Conservation (phyloP, 129 eudicot species). For the Chrysanthemum lavandulifolium region DNA sequence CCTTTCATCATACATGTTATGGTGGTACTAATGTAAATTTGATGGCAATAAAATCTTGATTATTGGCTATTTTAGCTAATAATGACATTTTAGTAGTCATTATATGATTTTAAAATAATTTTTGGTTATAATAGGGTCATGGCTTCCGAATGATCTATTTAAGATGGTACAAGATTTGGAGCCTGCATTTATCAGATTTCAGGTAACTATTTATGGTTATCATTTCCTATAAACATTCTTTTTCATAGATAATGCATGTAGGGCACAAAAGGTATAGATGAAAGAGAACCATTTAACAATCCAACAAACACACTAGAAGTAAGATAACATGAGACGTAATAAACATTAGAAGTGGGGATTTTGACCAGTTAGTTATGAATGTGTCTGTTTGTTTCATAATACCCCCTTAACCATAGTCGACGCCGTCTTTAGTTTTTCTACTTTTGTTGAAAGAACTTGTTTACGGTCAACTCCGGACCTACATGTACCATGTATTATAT, state of each 20-base stretch:
- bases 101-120: background rate
- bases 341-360: background rate
- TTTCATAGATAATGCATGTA: background rate
- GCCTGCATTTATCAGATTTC: conserved; percentile 93
- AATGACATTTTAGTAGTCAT: background rate
- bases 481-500: background rate
- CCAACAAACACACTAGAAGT: background rate
- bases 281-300: background rate
- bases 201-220: conserved; percentile 42
- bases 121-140: conserved; percentile 60
- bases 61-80: conserved; percentile 1
- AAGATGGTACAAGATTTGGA: conserved; percentile 66
- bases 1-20: background rate
- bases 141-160: conserved; percentile 92
- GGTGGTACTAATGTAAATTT: background rate
- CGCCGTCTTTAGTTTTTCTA: too few relatives aligned
- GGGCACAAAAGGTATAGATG: background rate
- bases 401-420: background rate
- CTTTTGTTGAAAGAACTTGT: too few relatives aligned
- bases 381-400: background rate
- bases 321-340: conserved; percentile 6
- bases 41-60: conserved; percentile 6
- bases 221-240: background rate
- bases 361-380: background rate
- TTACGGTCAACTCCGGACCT: too few relatives aligned